Conservation (phyloP, 129 eudicot genomes). For the Ambrosia artemisiifolia region DNA sequence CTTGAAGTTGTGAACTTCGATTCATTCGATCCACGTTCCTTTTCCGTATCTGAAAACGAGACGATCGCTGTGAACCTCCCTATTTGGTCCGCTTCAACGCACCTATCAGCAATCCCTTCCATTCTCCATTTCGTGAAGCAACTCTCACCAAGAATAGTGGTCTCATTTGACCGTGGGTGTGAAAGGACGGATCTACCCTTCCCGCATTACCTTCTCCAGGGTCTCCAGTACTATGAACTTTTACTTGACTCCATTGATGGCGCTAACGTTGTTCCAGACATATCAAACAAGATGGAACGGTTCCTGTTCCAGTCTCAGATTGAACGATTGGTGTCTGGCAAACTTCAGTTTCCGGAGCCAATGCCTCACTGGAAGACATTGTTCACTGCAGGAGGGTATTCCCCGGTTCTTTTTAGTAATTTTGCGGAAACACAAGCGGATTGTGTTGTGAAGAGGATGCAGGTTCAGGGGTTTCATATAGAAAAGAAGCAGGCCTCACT, state of each 20-base stretch:
- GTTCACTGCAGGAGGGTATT: constrained; percentile 47
- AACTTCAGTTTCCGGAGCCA: constrained; percentile 39
- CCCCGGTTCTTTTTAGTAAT: constrained; percentile 41
- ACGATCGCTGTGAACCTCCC: constrained; percentile 63
- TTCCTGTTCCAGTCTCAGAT: constrained; percentile 56
- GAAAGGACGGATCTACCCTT: constrained; percentile 58
- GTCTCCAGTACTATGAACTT: constrained; percentile 54
- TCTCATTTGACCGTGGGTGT: constrained; percentile 52
- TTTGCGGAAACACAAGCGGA: constrained; percentile 65
- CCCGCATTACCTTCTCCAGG: constrained; percentile 47
- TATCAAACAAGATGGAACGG: constrained; percentile 49
- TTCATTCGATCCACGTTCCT: constrained; percentile 52
- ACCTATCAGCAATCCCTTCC: constrained; percentile 37
- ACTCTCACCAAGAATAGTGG: constrained; percentile 47
- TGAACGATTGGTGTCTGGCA: constrained; percentile 47
- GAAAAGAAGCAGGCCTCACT: constrained; percentile 55
- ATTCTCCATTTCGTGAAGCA: constrained; percentile 53
- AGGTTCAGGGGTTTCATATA: constrained; percentile 52
- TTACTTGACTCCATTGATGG: constrained; percentile 50
- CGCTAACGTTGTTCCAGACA: constrained; percentile 39
- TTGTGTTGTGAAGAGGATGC: constrained; percentile 46
- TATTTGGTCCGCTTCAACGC: constrained; percentile 41
- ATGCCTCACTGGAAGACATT: constrained; percentile 56
- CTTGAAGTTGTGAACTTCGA: constrained; percentile 61
- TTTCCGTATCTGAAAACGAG: constrained; percentile 32